Conservation (phyloP, 257 asterid species). For the Solanum lycopersicoides region DNA sequence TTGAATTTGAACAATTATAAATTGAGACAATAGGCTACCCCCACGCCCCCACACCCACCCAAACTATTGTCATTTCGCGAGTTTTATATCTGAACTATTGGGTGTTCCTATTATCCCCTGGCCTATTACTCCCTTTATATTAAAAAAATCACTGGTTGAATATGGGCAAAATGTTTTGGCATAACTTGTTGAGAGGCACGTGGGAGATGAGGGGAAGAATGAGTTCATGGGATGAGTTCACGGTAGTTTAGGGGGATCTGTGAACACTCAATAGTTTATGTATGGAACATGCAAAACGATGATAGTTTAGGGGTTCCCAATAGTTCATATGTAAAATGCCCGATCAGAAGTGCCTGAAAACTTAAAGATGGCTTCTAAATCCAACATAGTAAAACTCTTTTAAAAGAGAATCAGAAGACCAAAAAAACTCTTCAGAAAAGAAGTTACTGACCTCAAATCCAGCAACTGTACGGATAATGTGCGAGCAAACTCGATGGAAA, state of each 20-base stretch:
- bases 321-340: background rate
- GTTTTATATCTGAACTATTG: background rate
- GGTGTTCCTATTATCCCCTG: background rate
- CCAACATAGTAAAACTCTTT: background rate
- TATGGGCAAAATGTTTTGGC: background rate
- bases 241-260: background rate
- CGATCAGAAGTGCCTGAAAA: background rate
- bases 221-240: background rate
- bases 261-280: background rate
- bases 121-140: background rate
- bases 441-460: constrained; percentile 66
- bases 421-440: background rate
- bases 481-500: constrained; percentile 89
- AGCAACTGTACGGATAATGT: constrained; percentile 81
- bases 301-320: background rate
- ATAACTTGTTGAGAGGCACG: background rate
- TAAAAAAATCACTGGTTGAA: background rate
- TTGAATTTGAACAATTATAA: background rate
- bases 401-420: background rate
- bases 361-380: background rate
- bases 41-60: background rate
- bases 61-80: background rate
- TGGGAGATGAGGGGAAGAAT: background rate
- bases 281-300: background rate
- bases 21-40: background rate